Evolutionary conservation across 2,329 filamentous ascomycete genomes (phyloP), one percentile per base, ranked within the genome.

Genomic region (Ceratocystis lukuohia): DNA sequence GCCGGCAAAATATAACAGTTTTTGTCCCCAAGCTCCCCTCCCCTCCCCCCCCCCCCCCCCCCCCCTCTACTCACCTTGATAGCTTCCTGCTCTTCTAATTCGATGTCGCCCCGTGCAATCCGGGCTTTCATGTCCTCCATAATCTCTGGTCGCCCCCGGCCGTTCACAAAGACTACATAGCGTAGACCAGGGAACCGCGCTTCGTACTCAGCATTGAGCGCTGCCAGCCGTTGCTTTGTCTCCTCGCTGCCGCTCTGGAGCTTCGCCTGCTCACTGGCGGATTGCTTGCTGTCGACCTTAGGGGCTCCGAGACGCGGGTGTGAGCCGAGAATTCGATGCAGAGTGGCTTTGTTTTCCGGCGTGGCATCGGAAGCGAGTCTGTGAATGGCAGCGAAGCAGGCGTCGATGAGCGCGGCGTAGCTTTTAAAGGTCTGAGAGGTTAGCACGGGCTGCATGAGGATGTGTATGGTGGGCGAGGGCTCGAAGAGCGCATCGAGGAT

Each of bases 101-200:
- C 75, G 64, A 86, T 78, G 73, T 93, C 83, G 1, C 81, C 85
- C 64, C 86, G 78, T 17, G 80, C 82, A 72, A 96, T 96, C 64
- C 92, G 81, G 64, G 76, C 74, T 69, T 82, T 82, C 89, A 96
- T 96, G 71, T 96, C 86, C 69, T 84, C 80, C 87, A 96, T 90
- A 66, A 96, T 87, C 69, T 84, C 82, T 1, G 82, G 80, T 66
- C 91, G 80, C 50, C 83, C 81, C 61, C 92, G 82, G 0, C 90
- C 91, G 74, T 96, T 92, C 66, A 96, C 93, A 74, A 96, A 96
- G 20, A 93, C 89, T 72, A 96, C 90, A 78, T 95, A 96, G 75
- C 88, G 81, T 73, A 96, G 74, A 0, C 92, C 90, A 0, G 91
- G 90, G 74, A 93, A 96, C 66, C 72, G 80, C n/a, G 77, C 78